These are phyloP conservation scores for Plenodomus lindquistii DNA, from an alignment of 2,329 filamentous ascomycete species.

Conservation along the genomic window DNA sequence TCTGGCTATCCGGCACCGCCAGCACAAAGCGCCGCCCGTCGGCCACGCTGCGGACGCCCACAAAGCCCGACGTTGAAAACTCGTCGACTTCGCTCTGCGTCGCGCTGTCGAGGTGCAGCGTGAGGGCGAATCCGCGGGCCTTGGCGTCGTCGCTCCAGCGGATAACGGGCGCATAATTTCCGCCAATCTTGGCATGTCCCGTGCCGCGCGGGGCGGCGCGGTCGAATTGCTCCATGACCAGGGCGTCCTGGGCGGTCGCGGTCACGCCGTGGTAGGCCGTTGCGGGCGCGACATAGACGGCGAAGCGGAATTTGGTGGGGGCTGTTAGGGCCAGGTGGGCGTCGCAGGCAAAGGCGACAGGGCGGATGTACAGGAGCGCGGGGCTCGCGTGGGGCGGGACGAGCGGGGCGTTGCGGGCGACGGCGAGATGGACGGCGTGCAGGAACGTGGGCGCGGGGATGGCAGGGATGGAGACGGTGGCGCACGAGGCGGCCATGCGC, in stretches of 20 bases:
- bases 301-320: conserved; percentile 29
- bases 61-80: conserved; percentile 41
- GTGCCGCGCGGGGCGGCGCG: conserved; percentile 41
- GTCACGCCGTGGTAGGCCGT: conserved; percentile 30
- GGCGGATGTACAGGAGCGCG: conserved; percentile 43
- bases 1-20: conserved; percentile 36
- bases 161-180: conserved; percentile 46
- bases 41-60: conserved; percentile 36
- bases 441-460: conserved; percentile 36
- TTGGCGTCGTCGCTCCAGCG: conserved; percentile 35
- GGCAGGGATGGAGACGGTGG: conserved; percentile 35
- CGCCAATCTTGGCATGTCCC: conserved; percentile 42
- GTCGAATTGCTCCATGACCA: conserved; percentile 43
- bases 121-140: conserved; percentile 37
- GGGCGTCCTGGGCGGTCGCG: conserved; percentile 28
- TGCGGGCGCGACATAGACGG: conserved; percentile 36
- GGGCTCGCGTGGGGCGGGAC: conserved; percentile 30
- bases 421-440: conserved; percentile 25
- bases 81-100: conserved; percentile 42
- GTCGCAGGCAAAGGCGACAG: conserved; percentile 37
- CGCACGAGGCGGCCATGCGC: conserved; percentile 32
- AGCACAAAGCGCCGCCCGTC: conserved; percentile 23
- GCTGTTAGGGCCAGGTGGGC: conserved; percentile 28
- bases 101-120: conserved; percentile 39
- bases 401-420: conserved; percentile 29